Conservation (phyloP, 805 yeast genomes). For the Candida odintsovae region DNA sequence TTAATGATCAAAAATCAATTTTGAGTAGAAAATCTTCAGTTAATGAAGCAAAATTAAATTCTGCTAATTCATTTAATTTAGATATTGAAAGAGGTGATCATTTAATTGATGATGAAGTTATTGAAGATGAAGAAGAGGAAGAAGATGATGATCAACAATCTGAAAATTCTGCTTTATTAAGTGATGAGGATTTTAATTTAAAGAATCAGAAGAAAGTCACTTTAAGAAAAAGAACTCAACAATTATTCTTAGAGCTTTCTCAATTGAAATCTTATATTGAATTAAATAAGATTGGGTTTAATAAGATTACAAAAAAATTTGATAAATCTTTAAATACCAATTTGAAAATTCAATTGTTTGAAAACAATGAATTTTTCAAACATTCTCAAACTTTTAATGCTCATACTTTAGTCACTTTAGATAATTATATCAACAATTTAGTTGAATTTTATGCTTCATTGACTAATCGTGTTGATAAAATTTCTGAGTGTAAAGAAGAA, state of each 20-base stretch:
- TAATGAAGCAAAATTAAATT: slow-evolving; percentile 15
- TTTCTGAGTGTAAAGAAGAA: slow-evolving; percentile 45
- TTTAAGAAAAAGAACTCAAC: slow-evolving; percentile 58
- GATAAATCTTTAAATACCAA: slow-evolving; percentile 68
- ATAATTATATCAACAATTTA: slow-evolving; percentile 45
- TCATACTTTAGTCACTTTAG: slow-evolving; percentile 42
- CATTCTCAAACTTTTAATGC: slow-evolving; percentile 52
- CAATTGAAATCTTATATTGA: slow-evolving; percentile 83
- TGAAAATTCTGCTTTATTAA: slow-evolving; percentile 43
- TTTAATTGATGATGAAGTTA: slow-evolving; percentile 21
- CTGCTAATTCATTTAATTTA: slow-evolving; percentile 17
- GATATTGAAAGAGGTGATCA: slow-evolving; percentile 21
- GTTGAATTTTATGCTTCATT: slow-evolving; percentile 49
- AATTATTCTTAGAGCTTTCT: slow-evolving; percentile 64
- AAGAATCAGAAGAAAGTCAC: slow-evolving; percentile 52
- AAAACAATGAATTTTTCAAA: slow-evolving; percentile 35
- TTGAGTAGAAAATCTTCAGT: slow-evolving; percentile 19
- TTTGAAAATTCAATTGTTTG: slow-evolving; percentile 44
- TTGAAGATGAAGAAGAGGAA: slow-evolving; percentile 30
- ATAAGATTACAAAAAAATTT: slow-evolving; percentile 83
- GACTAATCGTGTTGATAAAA: slow-evolving; percentile 28
- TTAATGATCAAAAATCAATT: slow-evolving; percentile 19
- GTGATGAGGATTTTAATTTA: slow-evolving; percentile 42
- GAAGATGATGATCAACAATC: slow-evolving; percentile 35
- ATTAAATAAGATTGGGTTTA: slow-evolving; percentile 79